Evolutionary conservation across 208 protist species (phyloP), one percentile per base, ranked within the genome.

Genomic region (Leishmania guyanensis): DNA sequence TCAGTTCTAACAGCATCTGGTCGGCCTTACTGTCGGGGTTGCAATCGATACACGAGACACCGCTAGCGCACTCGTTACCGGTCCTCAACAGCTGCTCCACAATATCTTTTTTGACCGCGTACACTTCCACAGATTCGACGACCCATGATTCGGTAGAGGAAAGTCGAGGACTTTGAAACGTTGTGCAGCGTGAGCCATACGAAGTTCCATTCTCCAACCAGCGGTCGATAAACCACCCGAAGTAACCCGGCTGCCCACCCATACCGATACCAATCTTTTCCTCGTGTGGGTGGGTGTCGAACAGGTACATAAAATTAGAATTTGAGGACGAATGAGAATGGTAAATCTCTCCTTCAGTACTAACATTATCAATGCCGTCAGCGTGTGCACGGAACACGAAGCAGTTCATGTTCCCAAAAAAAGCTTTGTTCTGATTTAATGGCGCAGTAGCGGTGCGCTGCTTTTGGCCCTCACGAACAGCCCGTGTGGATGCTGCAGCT

Each of bases 251-350:
- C 60, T 92, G 86, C 1, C 92, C 92, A 69, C 90, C 90, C 92
- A 95, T 94, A 5, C 89, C 92, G 78, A 95, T 91, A 9, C 92
- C 92, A 26, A 87, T 76, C 62, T 89, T 90, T 2, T 88, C 86
- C 22, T 85, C 84, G 6, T 86, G 62, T 5, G 92, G 87, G 76
- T 95, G 90, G 2, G 80, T 78, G 36, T 95, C 90, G 62, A 95
- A 95, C 0, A 93, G 78, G 66, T 95, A 95, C 92, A 95, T 94
- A 56, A 93, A 95, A 65, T 95, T 95, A 5, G 87, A 77, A 58
- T 95, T 95, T 51, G 88, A 78, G 2, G 84, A 90, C 0, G 88
- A 74, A 12, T 64, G 65, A 0, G 89, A 81, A 6, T 75, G 71
- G 64, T 89, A 93, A 33, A 93, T 75, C 43, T 85, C 77, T 10